phyloP scores from a whole-genome alignment of 225 moss, liverwort and hornwort genomes.

The Climacium dendroides region DNA sequence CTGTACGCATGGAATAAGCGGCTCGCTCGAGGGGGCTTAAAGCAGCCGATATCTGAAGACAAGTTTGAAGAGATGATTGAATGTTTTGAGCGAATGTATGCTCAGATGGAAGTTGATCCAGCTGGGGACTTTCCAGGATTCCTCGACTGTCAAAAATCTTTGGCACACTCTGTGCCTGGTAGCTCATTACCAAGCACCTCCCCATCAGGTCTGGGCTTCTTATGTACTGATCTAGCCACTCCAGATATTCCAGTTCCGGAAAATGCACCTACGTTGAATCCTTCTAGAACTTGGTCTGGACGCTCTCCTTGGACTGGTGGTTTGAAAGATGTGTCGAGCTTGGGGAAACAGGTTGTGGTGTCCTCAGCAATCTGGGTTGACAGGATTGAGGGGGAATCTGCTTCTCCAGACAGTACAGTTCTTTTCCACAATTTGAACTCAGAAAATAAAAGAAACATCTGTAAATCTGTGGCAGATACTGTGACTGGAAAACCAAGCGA shows the following conservation, averaged over 20 bases:
- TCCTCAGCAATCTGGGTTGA: not conserved
- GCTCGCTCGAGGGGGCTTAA: constrained; percentile 14
- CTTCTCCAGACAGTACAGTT: not conserved
- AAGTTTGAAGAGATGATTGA: constrained; percentile 68
- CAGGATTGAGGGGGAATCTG: not conserved
- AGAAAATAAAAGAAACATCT: not conserved
- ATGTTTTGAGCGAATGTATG: constrained; percentile 39
- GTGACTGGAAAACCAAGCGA: not conserved
- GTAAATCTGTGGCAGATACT: not conserved
- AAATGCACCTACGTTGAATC: not conserved
- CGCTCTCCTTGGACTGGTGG: not conserved
- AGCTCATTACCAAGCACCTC: not conserved
- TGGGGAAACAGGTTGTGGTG: not conserved
- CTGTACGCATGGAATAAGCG: constrained; percentile 34
- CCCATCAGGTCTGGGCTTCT: constrained; percentile 1
- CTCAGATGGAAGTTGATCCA: constrained; percentile 11
- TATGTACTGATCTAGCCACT: not conserved
- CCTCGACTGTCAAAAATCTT: not conserved
- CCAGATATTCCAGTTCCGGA: not conserved
- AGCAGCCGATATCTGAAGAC: constrained; percentile 42
- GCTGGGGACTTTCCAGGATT: not conserved
- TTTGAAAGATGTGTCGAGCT: not conserved
- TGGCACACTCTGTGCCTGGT: not conserved
- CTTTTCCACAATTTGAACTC: not conserved
- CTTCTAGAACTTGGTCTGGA: not conserved